Conservation (phyloP, 768 basidiomycete species). For the Nevesoporus exiguus region DNA sequence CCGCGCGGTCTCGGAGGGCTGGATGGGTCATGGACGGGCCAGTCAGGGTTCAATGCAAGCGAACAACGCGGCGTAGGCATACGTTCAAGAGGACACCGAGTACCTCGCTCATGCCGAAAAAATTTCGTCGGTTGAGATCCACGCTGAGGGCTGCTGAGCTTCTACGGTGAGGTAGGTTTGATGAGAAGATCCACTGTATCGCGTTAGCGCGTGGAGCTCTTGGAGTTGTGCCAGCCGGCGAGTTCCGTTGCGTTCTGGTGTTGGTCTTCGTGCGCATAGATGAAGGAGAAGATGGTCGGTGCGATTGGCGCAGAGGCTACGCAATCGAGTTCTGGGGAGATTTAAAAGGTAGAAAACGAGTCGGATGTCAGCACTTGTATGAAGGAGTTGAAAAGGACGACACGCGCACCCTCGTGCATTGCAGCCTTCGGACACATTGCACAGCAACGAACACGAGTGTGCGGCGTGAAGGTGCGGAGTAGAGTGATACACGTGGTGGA, state of each 20-base stretch:
- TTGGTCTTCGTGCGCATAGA: conserved; percentile 27
- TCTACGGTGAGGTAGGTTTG: conserved; percentile 61
- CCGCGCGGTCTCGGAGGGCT: conserved; percentile 79
- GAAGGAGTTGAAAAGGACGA: conserved; percentile 19
- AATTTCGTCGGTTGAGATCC: conserved; percentile 63
- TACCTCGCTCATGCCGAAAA: conserved; percentile 81
- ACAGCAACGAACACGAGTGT: conserved; percentile 34
- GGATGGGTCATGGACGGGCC: conserved; percentile 11
- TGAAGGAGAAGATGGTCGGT: conserved; percentile 8
- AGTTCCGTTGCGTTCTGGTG: conserved; percentile 24
- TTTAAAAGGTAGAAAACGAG: conserved; percentile 4
- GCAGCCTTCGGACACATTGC: conserved; percentile 4
- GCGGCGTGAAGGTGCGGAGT: conserved; percentile 20
- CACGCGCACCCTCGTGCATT: conserved; percentile 14
- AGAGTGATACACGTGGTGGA: conserved; percentile 25
- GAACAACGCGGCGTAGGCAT: conserved; percentile 26
- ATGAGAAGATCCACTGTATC: conserved; percentile 73
- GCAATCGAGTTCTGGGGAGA: not conserved
- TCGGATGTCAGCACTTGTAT: conserved; percentile 9
- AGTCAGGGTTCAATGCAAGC: conserved; percentile 6
- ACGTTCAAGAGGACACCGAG: conserved; percentile 73
- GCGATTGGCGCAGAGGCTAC: conserved; percentile 11
- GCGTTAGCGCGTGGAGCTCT: conserved; percentile 37
- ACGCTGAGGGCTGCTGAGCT: conserved; percentile 56
- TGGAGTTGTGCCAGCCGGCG: conserved; percentile 22